Conservation (phyloP, 768 basidiomycete species). For the Lentinus brumalis region DNA sequence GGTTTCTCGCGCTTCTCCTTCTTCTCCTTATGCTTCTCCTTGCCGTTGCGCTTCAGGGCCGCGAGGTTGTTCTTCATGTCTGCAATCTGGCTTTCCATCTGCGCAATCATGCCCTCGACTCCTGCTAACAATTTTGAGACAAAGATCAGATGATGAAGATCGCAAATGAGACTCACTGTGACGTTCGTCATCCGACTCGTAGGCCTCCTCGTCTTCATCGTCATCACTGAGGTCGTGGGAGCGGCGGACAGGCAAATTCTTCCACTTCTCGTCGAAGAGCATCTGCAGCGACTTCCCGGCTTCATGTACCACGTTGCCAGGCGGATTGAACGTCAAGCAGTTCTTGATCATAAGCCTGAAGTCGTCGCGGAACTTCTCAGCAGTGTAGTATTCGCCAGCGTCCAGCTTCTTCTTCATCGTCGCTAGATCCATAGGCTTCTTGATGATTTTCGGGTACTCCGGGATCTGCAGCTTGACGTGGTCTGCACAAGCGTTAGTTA, state of each 20-base stretch:
- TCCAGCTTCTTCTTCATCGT: conserved; percentile 90
- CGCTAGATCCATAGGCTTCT: conserved; percentile 93
- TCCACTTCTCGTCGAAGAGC: conserved; percentile 94
- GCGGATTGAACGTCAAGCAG: conserved; percentile 90
- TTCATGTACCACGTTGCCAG: conserved; percentile 82
- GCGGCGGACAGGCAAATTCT: conserved; percentile 63
- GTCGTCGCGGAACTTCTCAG: conserved; percentile 83
- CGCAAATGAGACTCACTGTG: conserved; percentile 51
- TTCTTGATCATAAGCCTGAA: conserved; percentile 95
- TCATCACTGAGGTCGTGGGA: conserved; percentile 48
- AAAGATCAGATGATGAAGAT: conserved; percentile 14
- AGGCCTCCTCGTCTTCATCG: conserved; percentile 65
- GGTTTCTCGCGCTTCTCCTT: conserved; percentile 50
- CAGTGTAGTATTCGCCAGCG: conserved; percentile 70
- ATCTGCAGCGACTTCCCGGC: conserved; percentile 85
- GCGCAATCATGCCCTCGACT: conserved; percentile 63
- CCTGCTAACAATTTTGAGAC: conserved; percentile 25
- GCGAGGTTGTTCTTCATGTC: conserved; percentile 71
- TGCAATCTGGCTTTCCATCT: conserved; percentile 83
- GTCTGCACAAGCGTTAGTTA: conserved; percentile 49
- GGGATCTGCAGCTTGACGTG: conserved; percentile 79
- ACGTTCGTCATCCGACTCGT: conserved; percentile 68
- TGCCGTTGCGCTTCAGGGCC: conserved; percentile 53
- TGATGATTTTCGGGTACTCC: conserved; percentile 83
- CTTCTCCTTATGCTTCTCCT: conserved; percentile 70